Percentiles rank a stretch among this genome's conserved stretches.
These are phyloP conservation scores for Fusarium dimerum DNA, from an alignment of 2,329 filamentous ascomycete genomes.

Conservation along the genomic window DNA sequence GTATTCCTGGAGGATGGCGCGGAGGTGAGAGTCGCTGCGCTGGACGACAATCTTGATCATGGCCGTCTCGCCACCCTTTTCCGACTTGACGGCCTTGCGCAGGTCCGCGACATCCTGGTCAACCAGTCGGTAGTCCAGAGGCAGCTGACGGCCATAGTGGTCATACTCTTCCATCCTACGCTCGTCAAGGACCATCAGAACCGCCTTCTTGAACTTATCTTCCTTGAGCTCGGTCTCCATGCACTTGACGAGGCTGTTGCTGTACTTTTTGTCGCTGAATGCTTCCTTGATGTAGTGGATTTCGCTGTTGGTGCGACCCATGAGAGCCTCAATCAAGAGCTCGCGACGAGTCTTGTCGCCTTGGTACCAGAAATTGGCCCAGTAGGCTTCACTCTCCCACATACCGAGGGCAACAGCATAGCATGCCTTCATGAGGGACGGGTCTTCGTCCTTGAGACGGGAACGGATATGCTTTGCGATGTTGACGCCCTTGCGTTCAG, in stretches of 20 bases:
- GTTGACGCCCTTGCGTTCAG: slow-evolving; percentile 75
- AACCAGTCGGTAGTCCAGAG: slow-evolving; percentile 60
- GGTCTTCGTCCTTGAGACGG: slow-evolving; percentile 70
- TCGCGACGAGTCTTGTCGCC: slow-evolving; percentile 81
- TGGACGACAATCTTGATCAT: slow-evolving; percentile 85
- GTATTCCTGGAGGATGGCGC: slow-evolving; percentile 77
- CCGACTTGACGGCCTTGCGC: slow-evolving; percentile 65
- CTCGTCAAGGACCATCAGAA: slow-evolving; percentile 82
- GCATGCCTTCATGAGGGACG: slow-evolving; percentile 83
- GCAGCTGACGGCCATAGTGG: slow-evolving; percentile 57
- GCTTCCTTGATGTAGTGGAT: slow-evolving; percentile 82
- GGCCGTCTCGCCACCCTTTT: slow-evolving; percentile 80
- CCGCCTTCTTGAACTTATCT: slow-evolving; percentile 91
- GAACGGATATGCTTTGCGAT: slow-evolving; percentile 82
- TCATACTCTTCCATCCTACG: slow-evolving; percentile 80
- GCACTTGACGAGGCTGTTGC: slow-evolving; percentile 76
- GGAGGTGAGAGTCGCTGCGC: slow-evolving; percentile 78
- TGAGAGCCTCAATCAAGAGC: slow-evolving; percentile 87
- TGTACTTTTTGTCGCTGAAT: slow-evolving; percentile 91
- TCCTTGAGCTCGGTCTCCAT: slow-evolving; percentile 93
- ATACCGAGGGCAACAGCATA: slow-evolving; percentile 86
- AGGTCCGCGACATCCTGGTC: slow-evolving; percentile 73
- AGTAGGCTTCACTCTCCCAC: slow-evolving; percentile 95
- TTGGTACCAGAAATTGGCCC: slow-evolving; percentile 98
- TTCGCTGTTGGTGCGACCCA: slow-evolving; percentile 88